These are phyloP conservation scores for Helianthus tuberosus DNA, from an alignment of 129 eudicot genomes.

Conservation along the genomic window DNA sequence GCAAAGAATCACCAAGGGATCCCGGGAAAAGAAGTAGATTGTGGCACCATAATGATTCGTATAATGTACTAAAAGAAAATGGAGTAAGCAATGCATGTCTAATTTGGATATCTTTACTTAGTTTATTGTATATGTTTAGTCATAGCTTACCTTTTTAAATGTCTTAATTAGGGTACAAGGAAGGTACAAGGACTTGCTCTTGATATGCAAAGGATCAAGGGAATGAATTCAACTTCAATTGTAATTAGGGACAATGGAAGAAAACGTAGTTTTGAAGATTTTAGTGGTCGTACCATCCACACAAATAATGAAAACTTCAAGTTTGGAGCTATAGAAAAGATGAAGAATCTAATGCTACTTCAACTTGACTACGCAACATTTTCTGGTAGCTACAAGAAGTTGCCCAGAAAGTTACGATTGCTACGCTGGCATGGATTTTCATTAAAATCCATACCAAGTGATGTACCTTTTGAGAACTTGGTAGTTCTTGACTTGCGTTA, in stretches of 20 bases:
- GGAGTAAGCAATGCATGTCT: not conserved
- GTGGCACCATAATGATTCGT: conserved; percentile 32
- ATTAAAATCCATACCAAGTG: not conserved
- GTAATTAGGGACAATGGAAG: not conserved
- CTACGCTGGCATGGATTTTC: conserved; percentile 20
- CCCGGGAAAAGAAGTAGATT: conserved; percentile 30
- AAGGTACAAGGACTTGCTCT: conserved; percentile 19
- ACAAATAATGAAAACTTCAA: not conserved
- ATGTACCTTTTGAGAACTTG: conserved; percentile 13
- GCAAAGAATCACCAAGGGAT: conserved; percentile 21
- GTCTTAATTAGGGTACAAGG: conserved; percentile 15
- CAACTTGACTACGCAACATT: conserved; percentile 13
- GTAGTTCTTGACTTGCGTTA: conserved; percentile 29
- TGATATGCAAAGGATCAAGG: conserved; percentile 18
- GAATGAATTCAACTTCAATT: not conserved
- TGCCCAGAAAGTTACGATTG: conserved; percentile 25
- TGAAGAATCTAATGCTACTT: conserved; percentile 31
- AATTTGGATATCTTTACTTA: not conserved
- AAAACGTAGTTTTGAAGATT: conserved; percentile 4
- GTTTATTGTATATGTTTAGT: not conserved
- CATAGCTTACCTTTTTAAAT: not conserved
- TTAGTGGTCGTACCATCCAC: not conserved
- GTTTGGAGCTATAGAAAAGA: conserved; percentile 17
- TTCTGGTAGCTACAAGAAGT: conserved; percentile 21
- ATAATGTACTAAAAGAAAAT: conserved; percentile 7